Base-by-base conservation (phyloP, 495 filamentous ascomycete species). In the Hypoxylon intermedium region DNA sequence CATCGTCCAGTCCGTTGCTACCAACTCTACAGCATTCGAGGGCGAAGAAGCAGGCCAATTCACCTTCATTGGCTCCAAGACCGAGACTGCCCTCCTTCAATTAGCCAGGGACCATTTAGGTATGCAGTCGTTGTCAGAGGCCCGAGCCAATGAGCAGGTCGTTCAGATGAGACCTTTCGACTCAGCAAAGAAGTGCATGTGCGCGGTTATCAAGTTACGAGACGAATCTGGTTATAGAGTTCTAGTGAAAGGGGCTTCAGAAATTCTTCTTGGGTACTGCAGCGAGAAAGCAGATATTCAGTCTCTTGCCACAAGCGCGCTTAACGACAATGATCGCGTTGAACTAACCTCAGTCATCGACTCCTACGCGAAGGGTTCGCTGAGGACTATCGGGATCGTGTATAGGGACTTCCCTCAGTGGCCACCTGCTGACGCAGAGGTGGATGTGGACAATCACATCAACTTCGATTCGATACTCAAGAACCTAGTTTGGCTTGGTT, bases 1-100 rank as follows among this genome's bases (percentile, higher is more conserved):
- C 21, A 65, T 92, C 18, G 65, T 83, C 20, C 76, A 89, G 40
- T 89, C 87, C 2, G 84, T 91, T 40, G 82, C 85, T 24, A 78
- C 88, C 60, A 91, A 92, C 68, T 90, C 88, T 2, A 90, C 88
- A 0, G 88, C 88, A 1, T 90, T 90, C 59, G 86, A 90, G 61
- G 83, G 83, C 12, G 87, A 90, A 43, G 81, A 85, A 20, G 80
- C 84, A 44, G 86, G 85, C 0, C 68, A 78, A 20, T 72, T 77
- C 47, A 75, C 80, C 0, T 91, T 88, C 51, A 79, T 90, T 48
- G 89, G 89, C 54, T 90, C 88, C 2, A 90, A 89, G 67, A 92
- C 89, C 0, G 89, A 92, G 62, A 89, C 87, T 4, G 88, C 89
- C 6, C 75, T 91, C 9, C 74, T 91, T 13, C 73, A 74, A 15